A percentile compares a stretch with the other conserved stretches of the same genome.
Conservation (phyloP, 73 alveolate genomes). For the Paramecium tetraurelia region DNA sequence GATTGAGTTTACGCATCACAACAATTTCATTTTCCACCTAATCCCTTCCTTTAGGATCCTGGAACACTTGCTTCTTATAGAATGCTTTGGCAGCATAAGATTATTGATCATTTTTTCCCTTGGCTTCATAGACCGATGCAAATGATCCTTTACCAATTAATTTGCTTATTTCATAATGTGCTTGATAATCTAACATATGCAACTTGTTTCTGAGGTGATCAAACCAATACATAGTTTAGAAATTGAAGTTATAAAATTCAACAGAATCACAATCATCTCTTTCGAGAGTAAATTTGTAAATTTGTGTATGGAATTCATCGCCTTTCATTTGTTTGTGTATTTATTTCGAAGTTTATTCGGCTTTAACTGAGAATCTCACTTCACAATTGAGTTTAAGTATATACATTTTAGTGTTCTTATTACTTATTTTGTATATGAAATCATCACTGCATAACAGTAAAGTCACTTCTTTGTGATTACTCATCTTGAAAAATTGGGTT, state of each 20-base stretch:
- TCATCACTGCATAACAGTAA: background rate
- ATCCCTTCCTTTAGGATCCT: constrained; percentile 40
- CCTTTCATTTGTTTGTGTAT: constrained; percentile 10
- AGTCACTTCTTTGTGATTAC: constrained; percentile 7
- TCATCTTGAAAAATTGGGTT: background rate
- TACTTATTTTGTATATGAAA: background rate
- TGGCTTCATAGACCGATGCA: constrained; percentile 44
- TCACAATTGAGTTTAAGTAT: background rate
- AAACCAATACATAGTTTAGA: constrained; percentile 39
- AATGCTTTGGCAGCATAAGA: constrained; percentile 47
- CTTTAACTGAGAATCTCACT: constrained; percentile 1
- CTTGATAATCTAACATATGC: constrained; percentile 40
- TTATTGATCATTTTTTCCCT: constrained; percentile 23
- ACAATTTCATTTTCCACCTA: constrained; percentile 49
- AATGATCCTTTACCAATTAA: constrained; percentile 43
- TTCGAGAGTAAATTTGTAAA: background rate
- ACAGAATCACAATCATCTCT: constrained; percentile 29
- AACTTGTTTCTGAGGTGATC: background rate
- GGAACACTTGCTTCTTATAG: background rate
- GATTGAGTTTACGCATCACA: constrained; percentile 61
- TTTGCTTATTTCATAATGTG: constrained; percentile 7
- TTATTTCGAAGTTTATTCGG: constrained; percentile 14
- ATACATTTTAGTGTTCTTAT: background rate
- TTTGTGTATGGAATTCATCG: constrained; percentile 28
- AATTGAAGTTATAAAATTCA: constrained; percentile 36